Evolutionary conservation across 768 basidiomycete species (phyloP).

Genomic region (Candolleomyces eurysporus): DNA sequence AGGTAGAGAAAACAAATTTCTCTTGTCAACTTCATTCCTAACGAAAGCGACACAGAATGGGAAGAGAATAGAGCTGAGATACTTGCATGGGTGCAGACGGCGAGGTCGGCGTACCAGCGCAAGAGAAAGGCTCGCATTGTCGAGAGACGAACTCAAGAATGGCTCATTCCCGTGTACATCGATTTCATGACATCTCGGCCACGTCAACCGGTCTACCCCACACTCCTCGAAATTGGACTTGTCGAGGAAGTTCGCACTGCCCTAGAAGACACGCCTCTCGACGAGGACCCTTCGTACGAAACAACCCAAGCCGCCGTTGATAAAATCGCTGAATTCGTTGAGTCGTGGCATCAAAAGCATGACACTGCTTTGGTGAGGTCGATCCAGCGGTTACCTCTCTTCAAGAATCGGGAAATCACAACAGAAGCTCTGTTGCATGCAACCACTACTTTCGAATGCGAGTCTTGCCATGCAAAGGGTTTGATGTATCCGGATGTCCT

Average conservation of each 20-base stretch:
- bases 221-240: not conserved
- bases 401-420: not conserved
- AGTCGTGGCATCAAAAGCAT: not conserved
- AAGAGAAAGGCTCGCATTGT: not conserved
- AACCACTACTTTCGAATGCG: not conserved
- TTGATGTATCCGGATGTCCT: not conserved
- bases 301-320: not conserved
- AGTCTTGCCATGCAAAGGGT: not conserved
- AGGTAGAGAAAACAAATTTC: too few species aligned
- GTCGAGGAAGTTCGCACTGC: not conserved
- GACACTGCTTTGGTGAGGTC: not conserved
- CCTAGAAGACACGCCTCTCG: not conserved
- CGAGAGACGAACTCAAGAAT: not conserved
- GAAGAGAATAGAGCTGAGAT: not conserved
- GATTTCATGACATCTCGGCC: not conserved
- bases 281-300: not conserved
- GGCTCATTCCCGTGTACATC: not conserved
- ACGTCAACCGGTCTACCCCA: not conserved
- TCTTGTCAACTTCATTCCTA: too few species aligned
- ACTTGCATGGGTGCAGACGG: not conserved
- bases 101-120: not conserved
- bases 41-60: too few species aligned
- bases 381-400: not conserved
- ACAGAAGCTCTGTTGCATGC: not conserved
- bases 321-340: not conserved